Evolutionary conservation across 2,329 filamentous ascomycete species (phyloP).

Genomic region (Graphilbum fragrans): DNA sequence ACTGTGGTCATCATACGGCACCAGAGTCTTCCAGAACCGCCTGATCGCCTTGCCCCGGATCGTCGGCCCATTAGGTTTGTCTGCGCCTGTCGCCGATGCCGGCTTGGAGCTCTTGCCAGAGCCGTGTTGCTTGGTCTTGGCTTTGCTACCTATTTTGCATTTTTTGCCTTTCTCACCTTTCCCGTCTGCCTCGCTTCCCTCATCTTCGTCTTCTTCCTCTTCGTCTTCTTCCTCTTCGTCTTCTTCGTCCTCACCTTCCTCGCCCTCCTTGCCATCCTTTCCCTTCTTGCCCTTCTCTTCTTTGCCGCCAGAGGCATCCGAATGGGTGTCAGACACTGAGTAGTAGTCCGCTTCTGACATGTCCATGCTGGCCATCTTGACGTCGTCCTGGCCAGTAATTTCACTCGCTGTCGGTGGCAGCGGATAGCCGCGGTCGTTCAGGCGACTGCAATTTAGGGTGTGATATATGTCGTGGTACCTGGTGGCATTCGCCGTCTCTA

Average conservation of each 20-base stretch:
- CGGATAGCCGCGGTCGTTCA: constrained; percentile 3
- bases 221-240: background rate
- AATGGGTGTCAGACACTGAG: no score
- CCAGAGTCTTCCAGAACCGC: background rate
- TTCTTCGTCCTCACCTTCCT: background rate
- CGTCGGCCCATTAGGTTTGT: background rate
- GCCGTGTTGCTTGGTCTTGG: no score
- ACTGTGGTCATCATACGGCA: background rate
- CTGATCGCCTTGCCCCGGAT: background rate
- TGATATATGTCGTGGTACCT: background rate
- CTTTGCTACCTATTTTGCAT: no score
- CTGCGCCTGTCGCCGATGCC: background rate
- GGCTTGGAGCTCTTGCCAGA: no score
- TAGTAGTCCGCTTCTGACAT: background rate
- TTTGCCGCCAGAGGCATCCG: no score
- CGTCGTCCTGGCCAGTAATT: no score
- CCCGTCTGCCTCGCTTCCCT: no score
- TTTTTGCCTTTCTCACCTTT: no score
- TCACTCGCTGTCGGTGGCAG: constrained; percentile 1
- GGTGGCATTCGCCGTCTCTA: background rate
- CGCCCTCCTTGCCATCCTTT: no score
- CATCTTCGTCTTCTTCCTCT: no score
- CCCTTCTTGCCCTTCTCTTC: no score
- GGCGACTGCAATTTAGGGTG: background rate
- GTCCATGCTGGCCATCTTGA: background rate